Base-by-base conservation (phyloP, 169 alveolate species). In the Eimeria praecox region DNA sequence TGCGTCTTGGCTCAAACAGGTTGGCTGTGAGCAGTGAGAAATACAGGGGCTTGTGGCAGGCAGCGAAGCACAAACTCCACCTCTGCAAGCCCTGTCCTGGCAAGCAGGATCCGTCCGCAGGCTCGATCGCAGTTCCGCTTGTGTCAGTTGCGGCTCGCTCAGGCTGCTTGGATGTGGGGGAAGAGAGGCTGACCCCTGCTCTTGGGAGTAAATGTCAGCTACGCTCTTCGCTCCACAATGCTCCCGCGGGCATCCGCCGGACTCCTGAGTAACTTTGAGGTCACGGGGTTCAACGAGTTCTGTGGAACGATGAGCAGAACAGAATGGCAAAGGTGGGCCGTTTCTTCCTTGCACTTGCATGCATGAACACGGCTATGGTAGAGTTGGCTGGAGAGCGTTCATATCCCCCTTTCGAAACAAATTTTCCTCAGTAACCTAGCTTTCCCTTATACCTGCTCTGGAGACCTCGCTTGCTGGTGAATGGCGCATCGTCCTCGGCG, bases 21-120 rank as follows among this genome's bases (percentile, higher is more conserved):
- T 35, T 38, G 24, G 85, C 85, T 73, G 85, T 35, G 85, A 40
- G 30, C 56, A 18, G 30, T 42, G 46, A 6, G 52, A 42, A 73
- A 14, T 35, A 42, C 85, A 38, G 27, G 85, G 85, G 56, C 85
- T 42, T 35, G 85, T 5, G 10, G 35, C 35, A 2, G 46, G 56
- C 83, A 73, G 54, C 46, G 83, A 38, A 14, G 83, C 85, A 20
- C 35, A 42, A n/a, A 35, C 33, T 16, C 85, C 85, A 33, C 85
- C 33, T 35, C 52, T 35, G 33, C 35, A 35, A 38, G 54, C 85
- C 85, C 85, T 18, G 9, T 73, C 85, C 56, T 73, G 52, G 56
- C 56, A 27, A 64, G 40, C 22, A n/a, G 75, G 18, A 16, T 64
- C 75, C 38, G 75, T 64, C 75, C 40, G 40, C 16, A n/a, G 40